Evolutionary conservation across 257 asterid species (phyloP), one percentile per base, ranked within the genome.

Genomic region (Ilex aquifolium): DNA sequence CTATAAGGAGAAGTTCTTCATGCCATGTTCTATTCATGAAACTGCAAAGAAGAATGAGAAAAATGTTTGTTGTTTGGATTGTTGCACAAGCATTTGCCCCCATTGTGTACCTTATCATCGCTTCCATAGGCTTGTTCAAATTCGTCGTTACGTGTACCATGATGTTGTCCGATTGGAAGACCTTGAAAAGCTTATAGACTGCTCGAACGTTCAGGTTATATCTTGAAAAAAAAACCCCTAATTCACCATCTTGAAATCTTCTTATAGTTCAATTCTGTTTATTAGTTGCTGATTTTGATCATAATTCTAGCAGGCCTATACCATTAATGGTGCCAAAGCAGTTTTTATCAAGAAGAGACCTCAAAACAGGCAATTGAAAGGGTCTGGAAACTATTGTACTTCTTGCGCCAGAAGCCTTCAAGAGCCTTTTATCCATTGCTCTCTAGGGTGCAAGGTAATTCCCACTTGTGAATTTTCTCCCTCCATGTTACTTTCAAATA

Each of bases 381-480:
- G 97, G 42, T 74, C 97, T 51, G 95, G 93, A 50, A 92, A 92
- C 56, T 92, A 77, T 55, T 92, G 98, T 83, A 86, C 95, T 57
- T 92, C 98, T 1, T 92, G 98, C 69, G 98, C 87, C 42, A 76
- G 98, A 65, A 66, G 91, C 65, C 95, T 92, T 32, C 98, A 92
- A 68, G 98, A 88, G 51, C 97, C 98, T 9, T 88, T 83, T 72
- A 80, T 75, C 60, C 97, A 88, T 80, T 92, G 98, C 61, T 92
- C 98, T 61, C 86, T 92, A 6, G 97, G 97, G 10, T 92, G 98
- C 81, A 92, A 92, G 98, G 98, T 91, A 76, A 13, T 2, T n/a
- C 0, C 42, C 8, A 4, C 5, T 36, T 36, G 42, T 36, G 42
- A 36, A 8, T 36, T 36, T 36, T 36, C 42, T 36, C 8, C 8